These are phyloP conservation scores for Cercis canadensis DNA, from an alignment of 306 rosid genomes.

Conservation along the genomic window DNA sequence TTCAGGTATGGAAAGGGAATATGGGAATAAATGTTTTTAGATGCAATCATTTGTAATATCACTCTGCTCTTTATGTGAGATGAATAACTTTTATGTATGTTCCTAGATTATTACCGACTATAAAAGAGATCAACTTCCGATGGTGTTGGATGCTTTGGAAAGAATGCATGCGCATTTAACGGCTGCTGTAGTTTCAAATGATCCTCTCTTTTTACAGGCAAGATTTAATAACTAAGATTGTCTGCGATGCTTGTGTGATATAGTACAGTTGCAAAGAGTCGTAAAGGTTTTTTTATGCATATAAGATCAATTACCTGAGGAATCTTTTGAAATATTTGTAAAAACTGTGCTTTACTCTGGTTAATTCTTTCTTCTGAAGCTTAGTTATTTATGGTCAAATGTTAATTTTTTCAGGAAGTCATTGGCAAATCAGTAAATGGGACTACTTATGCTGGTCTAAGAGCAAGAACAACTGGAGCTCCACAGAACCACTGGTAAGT, in stretches of 20 bases:
- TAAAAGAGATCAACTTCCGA: conserved; percentile 65
- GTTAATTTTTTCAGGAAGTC: conserved; percentile 68
- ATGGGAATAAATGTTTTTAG: conserved; percentile 10
- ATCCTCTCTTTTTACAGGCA: conserved; percentile 82
- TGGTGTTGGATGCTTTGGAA: conserved; percentile 84
- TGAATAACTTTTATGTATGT: conserved; percentile 29
- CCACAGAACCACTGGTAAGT: conserved; percentile 94
- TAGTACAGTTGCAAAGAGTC: no score
- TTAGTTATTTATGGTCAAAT: conserved; percentile 20
- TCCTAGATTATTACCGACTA: conserved; percentile 78
- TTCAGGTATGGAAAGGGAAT: conserved; percentile 65
- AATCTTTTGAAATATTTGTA: background rate
- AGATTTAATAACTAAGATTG: conserved; percentile 35
- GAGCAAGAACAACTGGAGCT: conserved; percentile 97
- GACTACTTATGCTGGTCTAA: conserved; percentile 88
- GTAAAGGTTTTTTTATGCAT: background rate
- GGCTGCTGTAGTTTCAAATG: conserved; percentile 94
- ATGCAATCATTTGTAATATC: conserved; percentile 5
- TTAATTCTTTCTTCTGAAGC: background rate
- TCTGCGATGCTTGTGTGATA: background rate
- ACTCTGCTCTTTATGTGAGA: conserved; percentile 27
- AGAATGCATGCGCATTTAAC: conserved; percentile 92
- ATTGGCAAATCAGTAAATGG: conserved; percentile 89
- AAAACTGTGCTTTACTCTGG: background rate
- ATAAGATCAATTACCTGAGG: background rate